Evolutionary conservation across 495 filamentous ascomycete species (phyloP), one percentile per base, ranked within the genome.

Genomic region (Talaromyces liani): DNA sequence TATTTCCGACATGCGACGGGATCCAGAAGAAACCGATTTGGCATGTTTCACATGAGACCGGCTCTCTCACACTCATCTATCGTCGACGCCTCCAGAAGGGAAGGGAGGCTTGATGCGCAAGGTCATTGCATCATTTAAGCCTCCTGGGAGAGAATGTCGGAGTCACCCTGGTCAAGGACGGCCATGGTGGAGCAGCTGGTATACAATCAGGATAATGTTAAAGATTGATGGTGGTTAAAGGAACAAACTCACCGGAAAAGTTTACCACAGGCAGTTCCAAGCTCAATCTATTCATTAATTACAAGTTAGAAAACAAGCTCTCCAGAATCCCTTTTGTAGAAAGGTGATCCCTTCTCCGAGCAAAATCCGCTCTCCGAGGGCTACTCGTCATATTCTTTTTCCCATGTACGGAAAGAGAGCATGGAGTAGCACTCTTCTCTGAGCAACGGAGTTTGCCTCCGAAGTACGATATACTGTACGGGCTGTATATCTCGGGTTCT

Each of bases 151-250:
- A 98, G 84, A 78, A 98, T 97, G 81, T 98, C 93, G 62, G 90
- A 94, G 86, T 98, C 94, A 89, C 94, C 94, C 77, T 91, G 92
- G 80, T 97, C 93, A 51, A 98, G 79, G 75, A 97, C 87, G 65
- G 92, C 87, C 91, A 98, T 95, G 73, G 92, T 95, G 60, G 88
- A 89, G 85, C 92, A 96, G 67, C 80, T 75, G 74, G 76, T 6
- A 58, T 8, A 81, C 7, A 58, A 49, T 49, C 45, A 49, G 45
- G 2, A 9, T 7, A 20, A 2, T 12, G 18, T 39, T 20, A 33
- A 1, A 10, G 9, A 56, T 31, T 10, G 49, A 61, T 20, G 2
- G 16, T 6, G 3, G 31, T 25, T 2, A 18, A 49, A 10, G 18
- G 62, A 39, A 0, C 10, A 16, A 16, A 58, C 60, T 58, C 36